Conservation (phyloP, 352 stramenopile genomes). For the Pythium insidiosum region DNA sequence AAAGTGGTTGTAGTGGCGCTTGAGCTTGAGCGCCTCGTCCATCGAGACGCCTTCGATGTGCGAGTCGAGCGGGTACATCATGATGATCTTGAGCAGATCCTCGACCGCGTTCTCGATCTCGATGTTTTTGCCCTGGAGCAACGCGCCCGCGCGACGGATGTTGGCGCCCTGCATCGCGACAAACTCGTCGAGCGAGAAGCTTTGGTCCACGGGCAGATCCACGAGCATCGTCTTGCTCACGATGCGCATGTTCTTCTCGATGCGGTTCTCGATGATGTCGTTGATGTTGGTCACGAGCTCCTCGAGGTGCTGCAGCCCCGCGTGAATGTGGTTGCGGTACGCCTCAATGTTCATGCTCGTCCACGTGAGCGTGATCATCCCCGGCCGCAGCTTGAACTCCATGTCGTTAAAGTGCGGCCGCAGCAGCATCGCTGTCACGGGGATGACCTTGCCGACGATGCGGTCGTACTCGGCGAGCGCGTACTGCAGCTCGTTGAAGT, state of each 20-base stretch:
- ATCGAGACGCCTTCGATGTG: slow-evolving; percentile 91
- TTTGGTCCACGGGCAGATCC: slow-evolving; percentile 93
- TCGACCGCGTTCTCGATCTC: slow-evolving; percentile 98
- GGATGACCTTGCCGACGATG: slow-evolving; percentile 96
- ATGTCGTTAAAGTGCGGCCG: slow-evolving; percentile 98
- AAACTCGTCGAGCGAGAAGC: slow-evolving; percentile 97
- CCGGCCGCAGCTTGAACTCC: slow-evolving; percentile 97
- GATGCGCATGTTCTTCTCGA: slow-evolving; percentile 99
- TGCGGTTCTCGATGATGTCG: slow-evolving; percentile 98
- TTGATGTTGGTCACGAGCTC: slow-evolving; percentile 98
- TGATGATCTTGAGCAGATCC: slow-evolving; percentile 96
- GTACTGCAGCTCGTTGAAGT: slow-evolving; percentile 98
- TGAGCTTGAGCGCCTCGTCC: slow-evolving; percentile 94
- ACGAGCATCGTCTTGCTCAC: slow-evolving; percentile 97
- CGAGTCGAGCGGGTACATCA: slow-evolving; percentile 92
- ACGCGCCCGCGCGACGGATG: slow-evolving; percentile 84
- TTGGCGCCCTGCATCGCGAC: slow-evolving; percentile 95
- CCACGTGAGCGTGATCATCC: slow-evolving; percentile 99
- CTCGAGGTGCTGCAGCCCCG: slow-evolving; percentile 93
- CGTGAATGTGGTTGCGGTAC: slow-evolving; percentile 92
- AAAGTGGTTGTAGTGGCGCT: slow-evolving; percentile 99
- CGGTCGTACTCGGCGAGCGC: slow-evolving; percentile 96
- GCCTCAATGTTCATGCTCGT: slow-evolving; percentile 99
- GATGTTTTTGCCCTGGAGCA: slow-evolving; percentile 97
- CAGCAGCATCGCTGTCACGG: slow-evolving; percentile 94